These are phyloP conservation scores for Lactarius tabidus DNA, from an alignment of 768 basidiomycete genomes.

Conservation along the genomic window DNA sequence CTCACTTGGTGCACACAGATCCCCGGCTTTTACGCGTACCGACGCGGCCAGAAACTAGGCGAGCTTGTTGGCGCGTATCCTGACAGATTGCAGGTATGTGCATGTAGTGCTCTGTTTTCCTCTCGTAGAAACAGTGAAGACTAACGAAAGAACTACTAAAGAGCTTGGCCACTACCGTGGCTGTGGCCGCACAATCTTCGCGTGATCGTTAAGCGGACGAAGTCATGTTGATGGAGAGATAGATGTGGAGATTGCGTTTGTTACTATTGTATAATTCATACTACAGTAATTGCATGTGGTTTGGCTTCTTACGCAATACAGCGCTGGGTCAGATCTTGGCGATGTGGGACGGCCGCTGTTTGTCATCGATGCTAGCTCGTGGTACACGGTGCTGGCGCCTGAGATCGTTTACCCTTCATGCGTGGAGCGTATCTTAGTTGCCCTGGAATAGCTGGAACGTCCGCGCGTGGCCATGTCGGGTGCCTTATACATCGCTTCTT, in stretches of 20 bases:
- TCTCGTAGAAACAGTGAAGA: neutral
- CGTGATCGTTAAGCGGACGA: neutral
- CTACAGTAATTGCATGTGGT: neutral
- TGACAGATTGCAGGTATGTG: slow-evolving; percentile 12
- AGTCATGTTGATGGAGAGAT: neutral
- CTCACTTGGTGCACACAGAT: slow-evolving; percentile 5
- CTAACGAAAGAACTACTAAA: neutral
- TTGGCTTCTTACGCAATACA: neutral
- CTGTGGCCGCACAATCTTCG: slow-evolving; percentile 4
- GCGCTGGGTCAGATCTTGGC: neutral
- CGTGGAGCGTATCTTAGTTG: neutral
- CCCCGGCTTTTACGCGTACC: slow-evolving; percentile 23
- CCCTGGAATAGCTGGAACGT: no score
- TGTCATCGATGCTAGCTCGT: no score
- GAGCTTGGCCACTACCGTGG: slow-evolving; percentile 7
- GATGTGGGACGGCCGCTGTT: neutral
- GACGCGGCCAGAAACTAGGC: slow-evolving; percentile 12
- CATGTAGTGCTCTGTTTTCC: neutral
- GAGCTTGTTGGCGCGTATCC: slow-evolving; percentile 12
- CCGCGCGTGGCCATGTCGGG: neutral
- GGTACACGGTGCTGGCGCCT: neutral
- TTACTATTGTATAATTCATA: neutral
- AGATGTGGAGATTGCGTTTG: neutral
- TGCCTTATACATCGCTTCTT: neutral
- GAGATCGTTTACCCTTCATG: neutral